Percentiles rank a stretch among this genome's conserved stretches.
These are phyloP conservation scores for Cardamine occulta DNA, from an alignment of 345 rosid species.

Conservation along the genomic window DNA sequence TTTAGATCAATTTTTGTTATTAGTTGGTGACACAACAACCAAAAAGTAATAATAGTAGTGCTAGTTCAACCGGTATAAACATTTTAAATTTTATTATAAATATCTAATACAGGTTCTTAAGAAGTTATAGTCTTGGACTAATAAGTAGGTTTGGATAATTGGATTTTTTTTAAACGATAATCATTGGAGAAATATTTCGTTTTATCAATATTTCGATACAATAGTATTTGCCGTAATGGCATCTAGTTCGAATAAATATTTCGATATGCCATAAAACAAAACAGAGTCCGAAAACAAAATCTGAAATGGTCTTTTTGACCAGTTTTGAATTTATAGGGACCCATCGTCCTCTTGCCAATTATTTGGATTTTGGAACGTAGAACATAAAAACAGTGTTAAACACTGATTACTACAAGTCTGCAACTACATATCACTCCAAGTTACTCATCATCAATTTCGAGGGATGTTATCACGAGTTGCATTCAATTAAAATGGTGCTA, in stretches of 20 bases:
- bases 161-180: not conserved
- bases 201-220: not conserved
- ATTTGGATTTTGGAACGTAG: conserved; percentile 34
- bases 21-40: not conserved
- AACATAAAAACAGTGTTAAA: conserved; percentile 15
- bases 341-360: conserved; percentile 24
- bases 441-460: conserved; percentile 29
- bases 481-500: not conserved
- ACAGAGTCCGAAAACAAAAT: conserved; percentile 4
- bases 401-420: not conserved
- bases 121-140: too few relatives aligned
- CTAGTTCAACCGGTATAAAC: not conserved
- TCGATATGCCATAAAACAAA: conserved; percentile 13
- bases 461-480: conserved; percentile 14
- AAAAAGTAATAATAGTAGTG: not conserved
- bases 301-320: conserved; percentile 32
- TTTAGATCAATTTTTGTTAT: not conserved
- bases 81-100: not conserved
- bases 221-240: not conserved
- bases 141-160: too few relatives aligned
- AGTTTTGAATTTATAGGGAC: conserved; percentile 28
- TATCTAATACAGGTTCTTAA: not conserved
- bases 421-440: conserved; percentile 1
- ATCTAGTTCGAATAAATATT: conserved; percentile 5
- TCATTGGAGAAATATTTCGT: not conserved